Evolutionary conservation across 1,284 basidiomycete species (phyloP).

Genomic region (Kalmanozyma brasiliensis): DNA sequence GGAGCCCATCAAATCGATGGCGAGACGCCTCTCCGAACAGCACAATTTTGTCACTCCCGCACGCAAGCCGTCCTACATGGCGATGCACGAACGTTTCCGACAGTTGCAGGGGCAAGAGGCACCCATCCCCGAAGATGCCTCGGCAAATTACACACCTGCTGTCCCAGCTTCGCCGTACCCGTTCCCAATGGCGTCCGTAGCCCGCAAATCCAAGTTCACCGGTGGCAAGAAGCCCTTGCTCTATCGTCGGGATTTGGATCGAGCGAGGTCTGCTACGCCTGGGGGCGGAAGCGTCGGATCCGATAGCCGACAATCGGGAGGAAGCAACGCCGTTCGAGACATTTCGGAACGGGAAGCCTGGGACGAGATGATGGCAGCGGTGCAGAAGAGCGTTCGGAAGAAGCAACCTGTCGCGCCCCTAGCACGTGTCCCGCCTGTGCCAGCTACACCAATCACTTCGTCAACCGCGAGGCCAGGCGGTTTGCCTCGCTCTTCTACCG

Average conservation of each 20-base stretch:
- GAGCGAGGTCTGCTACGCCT: conserved; percentile 48
- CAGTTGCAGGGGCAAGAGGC: conserved; percentile 40
- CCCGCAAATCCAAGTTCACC: conserved; percentile 29
- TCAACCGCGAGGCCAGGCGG: conserved; percentile 12
- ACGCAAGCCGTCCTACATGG: conserved; percentile 51
- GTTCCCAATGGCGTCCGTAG: conserved; percentile 54
- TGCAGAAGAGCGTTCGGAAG: conserved; percentile 63
- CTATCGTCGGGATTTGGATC: conserved; percentile 50
- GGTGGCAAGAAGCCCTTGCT: conserved; percentile 32
- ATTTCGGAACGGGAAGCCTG: conserved; percentile 65
- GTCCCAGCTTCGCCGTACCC: conserved; percentile 63
- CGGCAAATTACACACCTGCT: conserved; percentile 31
- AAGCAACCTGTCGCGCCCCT: conserved; percentile 25
- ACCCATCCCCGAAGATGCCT: conserved; percentile 30
- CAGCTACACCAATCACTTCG: conserved; percentile 11
- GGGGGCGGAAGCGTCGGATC: conserved; percentile 58
- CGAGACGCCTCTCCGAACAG: conserved; percentile 14
- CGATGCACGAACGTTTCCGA: conserved; percentile 46
- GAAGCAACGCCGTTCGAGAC: conserved; percentile 64
- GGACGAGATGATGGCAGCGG: conserved; percentile 64
- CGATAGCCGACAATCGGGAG: conserved; percentile 65
- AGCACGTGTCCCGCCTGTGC: conserved; percentile 6
- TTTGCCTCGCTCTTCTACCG: conserved; percentile 41
- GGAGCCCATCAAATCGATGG: conserved; percentile 4
- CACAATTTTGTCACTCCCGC: conserved; percentile 57